Base-by-base conservation (phyloP, 345 rosid species). In the Alliaria petiolata region DNA sequence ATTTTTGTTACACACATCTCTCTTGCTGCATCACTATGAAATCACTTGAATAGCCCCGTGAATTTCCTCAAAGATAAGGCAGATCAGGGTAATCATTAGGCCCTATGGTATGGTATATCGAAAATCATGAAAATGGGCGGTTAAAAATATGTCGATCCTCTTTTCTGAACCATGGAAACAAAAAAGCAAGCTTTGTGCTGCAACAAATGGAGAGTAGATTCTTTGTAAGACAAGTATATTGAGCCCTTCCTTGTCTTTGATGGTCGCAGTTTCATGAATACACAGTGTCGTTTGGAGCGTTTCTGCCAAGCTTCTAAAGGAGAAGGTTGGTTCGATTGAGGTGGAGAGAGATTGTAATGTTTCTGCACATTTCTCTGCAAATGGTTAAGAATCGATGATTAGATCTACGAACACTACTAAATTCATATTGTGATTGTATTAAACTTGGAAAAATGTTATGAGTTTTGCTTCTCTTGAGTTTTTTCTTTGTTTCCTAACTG, bases 201-300 rank as follows among this genome's bases (percentile, higher is more conserved):
- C 52, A 28, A 17, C 36, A 7, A 40, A 3, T 3, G 3, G 19
- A 67, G 30, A 67, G 25, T 17, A 5, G 31, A 25, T 63, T 17
- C 20, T 25, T 16, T 43, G 25, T 9, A 12, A 53, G 65, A 45
- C 16, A 1, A 25, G 15, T 22, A 1, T 28, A 17, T 17, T 45
- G 52, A 56, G 36, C 36, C 30, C 14, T 67, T 5, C 6, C 2
- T 76, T 47, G 54, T 40, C 30, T 54, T 38, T 62, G 42, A 46
- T 62, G 10, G 17, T 63, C 25, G 40, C 79, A 76, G 79, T 76
- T 69, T 55, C 75, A 15, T 38, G 61, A 39, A 39, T 76, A 69
- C 62, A 69, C 61, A 19, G 60, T 47, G 47, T 46, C 65, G 16
- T 70, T 76, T 46, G 75, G 57, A 15, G 66, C 43, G 75, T 34